Conservation (phyloP, 805 yeast genomes). For the Monosporozyma servazzii region DNA sequence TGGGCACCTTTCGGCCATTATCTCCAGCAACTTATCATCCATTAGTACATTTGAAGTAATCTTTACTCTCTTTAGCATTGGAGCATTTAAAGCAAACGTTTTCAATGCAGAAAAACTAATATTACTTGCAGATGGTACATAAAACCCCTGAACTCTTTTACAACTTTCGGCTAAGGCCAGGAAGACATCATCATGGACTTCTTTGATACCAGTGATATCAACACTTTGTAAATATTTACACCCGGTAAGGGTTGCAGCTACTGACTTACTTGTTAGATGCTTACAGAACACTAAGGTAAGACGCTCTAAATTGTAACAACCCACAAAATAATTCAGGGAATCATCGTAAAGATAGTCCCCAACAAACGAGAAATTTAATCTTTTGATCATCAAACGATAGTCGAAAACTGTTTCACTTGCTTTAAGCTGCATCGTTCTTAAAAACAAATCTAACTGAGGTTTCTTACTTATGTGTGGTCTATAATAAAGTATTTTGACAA, state of each 20-base stretch:
- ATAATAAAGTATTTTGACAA: conserved; percentile 78
- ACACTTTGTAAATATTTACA: conserved; percentile 73
- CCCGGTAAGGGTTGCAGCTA: conserved; percentile 49
- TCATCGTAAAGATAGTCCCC: conserved; percentile 59
- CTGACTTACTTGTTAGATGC: conserved; percentile 49
- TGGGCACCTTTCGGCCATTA: conserved; percentile 63
- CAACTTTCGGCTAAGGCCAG: conserved; percentile 60
- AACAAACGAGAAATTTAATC: conserved; percentile 72
- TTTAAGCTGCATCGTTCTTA: conserved; percentile 24
- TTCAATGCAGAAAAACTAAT: conserved; percentile 59
- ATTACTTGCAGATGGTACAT: conserved; percentile 75
- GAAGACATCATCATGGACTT: conserved; percentile 62
- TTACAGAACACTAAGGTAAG: conserved; percentile 77
- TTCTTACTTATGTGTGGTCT: conserved; percentile 64
- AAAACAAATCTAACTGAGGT: conserved; percentile 39
- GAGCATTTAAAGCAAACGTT: conserved; percentile 51
- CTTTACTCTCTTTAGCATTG: conserved; percentile 71
- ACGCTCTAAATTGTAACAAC: conserved; percentile 73
- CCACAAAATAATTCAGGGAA: conserved; percentile 48
- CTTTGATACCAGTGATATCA: conserved; percentile 73
- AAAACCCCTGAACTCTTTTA: conserved; percentile 74
- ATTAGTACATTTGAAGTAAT: conserved; percentile 62
- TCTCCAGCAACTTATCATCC: conserved; percentile 51
- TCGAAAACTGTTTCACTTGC: conserved; percentile 47
- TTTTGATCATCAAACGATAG: conserved; percentile 58